phyloP scores from a whole-genome alignment of 306 rosid genomes.

The Biancaea sappan region DNA sequence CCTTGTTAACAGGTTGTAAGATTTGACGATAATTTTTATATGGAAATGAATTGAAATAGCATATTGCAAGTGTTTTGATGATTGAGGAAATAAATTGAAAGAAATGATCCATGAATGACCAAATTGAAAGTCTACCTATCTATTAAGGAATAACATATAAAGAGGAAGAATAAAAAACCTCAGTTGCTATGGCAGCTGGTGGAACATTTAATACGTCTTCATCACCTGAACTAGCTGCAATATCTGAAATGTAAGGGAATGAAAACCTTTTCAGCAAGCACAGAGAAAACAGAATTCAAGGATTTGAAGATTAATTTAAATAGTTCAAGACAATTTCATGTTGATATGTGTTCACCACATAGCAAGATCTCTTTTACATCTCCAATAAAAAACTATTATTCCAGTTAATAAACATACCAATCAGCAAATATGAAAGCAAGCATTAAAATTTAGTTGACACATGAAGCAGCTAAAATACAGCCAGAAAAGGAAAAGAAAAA shows the following conservation, averaged over 20 bases:
- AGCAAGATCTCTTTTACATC: not conserved
- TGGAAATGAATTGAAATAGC: not conserved
- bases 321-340: not conserved
- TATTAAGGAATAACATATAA: not conserved
- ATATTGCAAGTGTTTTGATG: not conserved
- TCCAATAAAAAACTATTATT: not conserved
- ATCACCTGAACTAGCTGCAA: constrained; percentile 17
- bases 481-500: not conserved
- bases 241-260: not conserved
- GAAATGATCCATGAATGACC: not conserved
- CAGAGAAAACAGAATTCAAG: not conserved
- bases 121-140: not conserved
- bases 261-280: not conserved
- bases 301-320: not conserved
- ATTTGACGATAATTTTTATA: not conserved
- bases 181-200: constrained; percentile 27
- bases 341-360: not conserved
- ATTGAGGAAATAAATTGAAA: not conserved
- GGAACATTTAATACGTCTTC: constrained; percentile 26
- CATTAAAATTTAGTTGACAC: not conserved
- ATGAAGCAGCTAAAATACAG: not conserved
- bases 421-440: not conserved
- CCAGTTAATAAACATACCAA: not conserved
- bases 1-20: not conserved
- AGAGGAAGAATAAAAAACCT: constrained; percentile 17